Percentiles rank a stretch among this genome's conserved stretches.
These are phyloP conservation scores for Pseudonitzschia delicatissima DNA, from an alignment of 108 stramenopile genomes.

Conservation along the genomic window DNA sequence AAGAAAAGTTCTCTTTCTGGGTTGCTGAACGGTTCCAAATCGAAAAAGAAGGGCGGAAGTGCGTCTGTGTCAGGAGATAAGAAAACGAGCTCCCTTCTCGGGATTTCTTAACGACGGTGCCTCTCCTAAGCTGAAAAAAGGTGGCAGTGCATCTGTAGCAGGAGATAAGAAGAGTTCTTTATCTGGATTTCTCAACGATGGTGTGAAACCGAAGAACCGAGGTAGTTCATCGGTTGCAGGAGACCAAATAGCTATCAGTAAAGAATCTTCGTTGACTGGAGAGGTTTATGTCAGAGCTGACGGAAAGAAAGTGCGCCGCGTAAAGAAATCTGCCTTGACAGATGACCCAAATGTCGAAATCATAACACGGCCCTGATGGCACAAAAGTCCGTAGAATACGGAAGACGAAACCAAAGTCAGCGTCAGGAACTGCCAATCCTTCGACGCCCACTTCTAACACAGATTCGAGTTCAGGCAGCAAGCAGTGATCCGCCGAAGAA, in stretches of 20 bases:
- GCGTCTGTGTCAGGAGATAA: not conserved
- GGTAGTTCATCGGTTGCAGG: slow-evolving; percentile 33
- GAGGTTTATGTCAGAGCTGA: slow-evolving; percentile 53
- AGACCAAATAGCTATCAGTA: slow-evolving; percentile 31
- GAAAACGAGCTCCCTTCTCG: slow-evolving; percentile 9
- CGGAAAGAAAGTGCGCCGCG: slow-evolving; percentile 48
- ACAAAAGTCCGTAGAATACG: slow-evolving; percentile 42
- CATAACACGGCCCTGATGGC: slow-evolving; percentile 45
- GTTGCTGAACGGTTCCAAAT: not conserved
- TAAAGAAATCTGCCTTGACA: slow-evolving; percentile 22
- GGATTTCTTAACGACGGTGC: slow-evolving; percentile 20
- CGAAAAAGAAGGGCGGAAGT: not conserved
- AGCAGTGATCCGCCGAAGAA: slow-evolving; percentile 2
- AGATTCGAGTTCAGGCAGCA: not conserved
- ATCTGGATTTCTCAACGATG: slow-evolving; percentile 22
- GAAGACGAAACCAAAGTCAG: slow-evolving; percentile 18
- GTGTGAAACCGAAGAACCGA: slow-evolving; percentile 6
- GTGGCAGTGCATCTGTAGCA: slow-evolving; percentile 32
- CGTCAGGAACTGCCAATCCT: not conserved
- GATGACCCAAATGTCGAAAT: slow-evolving; percentile 37
- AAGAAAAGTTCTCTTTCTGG: not conserved
- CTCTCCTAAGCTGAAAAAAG: slow-evolving; percentile 2
- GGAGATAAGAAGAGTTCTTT: slow-evolving; percentile 32
- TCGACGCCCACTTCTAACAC: not conserved
- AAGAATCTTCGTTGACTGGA: slow-evolving; percentile 31